Base-by-base conservation (phyloP, 306 rosid genomes). In the Cicer judaicum region DNA sequence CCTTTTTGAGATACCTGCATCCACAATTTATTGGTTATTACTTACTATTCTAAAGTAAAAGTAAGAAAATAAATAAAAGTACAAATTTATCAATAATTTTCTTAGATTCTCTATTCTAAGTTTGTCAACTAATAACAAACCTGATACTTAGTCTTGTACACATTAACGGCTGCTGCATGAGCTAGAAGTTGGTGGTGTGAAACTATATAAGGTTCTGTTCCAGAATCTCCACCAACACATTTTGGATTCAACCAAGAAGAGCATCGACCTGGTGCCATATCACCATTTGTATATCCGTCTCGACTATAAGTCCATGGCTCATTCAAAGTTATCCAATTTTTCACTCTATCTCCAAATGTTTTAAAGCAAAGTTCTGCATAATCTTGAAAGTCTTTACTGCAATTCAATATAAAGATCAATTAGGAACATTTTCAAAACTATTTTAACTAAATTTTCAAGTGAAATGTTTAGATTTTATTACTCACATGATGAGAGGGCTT, bases 1-100 rank as follows among this genome's bases (percentile, higher is more conserved):
- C 92, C 96, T 39, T 86, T 86, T 68, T 86, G 92, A 40, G 55
- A 24, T 6, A 10, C 72, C 84, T 87, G 77, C 72, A 38, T 0
- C n/a, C 42, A 49, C 8, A 5, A n/a, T n/a, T 59, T 72, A 54
- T n/a, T 38, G n/a, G 14, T 38, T 7, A 61, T 36, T 12, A n/a
- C 7, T 36, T 12, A n/a, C 7, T 36, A 61, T 8, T 38, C 62
- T 50, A 36, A 12, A 61, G 7, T 13, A 0, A 55, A 55, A 29
- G 3, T 44, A 8, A 15, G 15, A 63, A 4, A 14, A 0, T 4
- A 40, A 63, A 4, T 15, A 15, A 47, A 47, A 29, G 36, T 29
- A 29, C 10, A 65, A 19, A 19, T 7, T 56, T 21, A 7, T 46
- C 0, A 29, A 29, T 29, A 29, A 18, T 18, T 1, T 18, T 18